A percentile compares a stretch with the other conserved stretches of the same genome.
phyloP scores from a whole-genome alignment of 1,284 basidiomycete species.

The Porogramme epimiltina region DNA sequence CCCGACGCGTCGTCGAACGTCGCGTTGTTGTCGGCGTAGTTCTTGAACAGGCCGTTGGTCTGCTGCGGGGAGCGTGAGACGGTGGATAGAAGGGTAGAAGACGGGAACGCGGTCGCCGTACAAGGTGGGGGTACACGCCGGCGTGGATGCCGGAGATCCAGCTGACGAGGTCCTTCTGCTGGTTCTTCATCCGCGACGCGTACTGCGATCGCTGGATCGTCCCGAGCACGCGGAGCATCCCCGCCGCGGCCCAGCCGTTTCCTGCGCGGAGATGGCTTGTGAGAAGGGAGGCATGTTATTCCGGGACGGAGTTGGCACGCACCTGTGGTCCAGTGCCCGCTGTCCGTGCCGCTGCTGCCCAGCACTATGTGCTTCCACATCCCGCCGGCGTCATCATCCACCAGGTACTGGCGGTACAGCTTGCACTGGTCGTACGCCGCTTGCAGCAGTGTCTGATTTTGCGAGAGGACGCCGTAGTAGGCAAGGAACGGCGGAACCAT shows the following conservation, averaged over 20 bases:
- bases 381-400: constrained; percentile 46
- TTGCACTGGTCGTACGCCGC: constrained; percentile 80
- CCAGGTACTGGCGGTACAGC: constrained; percentile 72
- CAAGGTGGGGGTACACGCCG: constrained; percentile 66
- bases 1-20: constrained; percentile 79
- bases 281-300: not conserved
- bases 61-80: constrained; percentile 38
- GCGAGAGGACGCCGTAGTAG: constrained; percentile 77
- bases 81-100: not conserved
- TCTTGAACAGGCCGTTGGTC: constrained; percentile 62
- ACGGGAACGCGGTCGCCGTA: constrained; percentile 21
- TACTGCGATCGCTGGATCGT: constrained; percentile 71
- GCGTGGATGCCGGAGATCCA: constrained; percentile 78
- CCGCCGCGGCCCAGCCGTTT: constrained; percentile 85
- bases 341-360: constrained; percentile 49
- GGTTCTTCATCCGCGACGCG: constrained; percentile 45
- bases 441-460: constrained; percentile 67
- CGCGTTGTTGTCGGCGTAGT: constrained; percentile 67
- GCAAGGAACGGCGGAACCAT: constrained; percentile 95
- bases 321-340: constrained; percentile 79
- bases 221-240: constrained; percentile 81
- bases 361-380: constrained; percentile 75
- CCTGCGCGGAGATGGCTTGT: constrained; percentile 41
- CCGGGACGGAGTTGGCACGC: constrained; percentile 10
- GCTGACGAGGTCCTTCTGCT: constrained; percentile 60